Evolutionary conservation across 352 stramenopile species (phyloP), one percentile per base, ranked within the genome.

Genomic region (Phytophthora pini): DNA sequence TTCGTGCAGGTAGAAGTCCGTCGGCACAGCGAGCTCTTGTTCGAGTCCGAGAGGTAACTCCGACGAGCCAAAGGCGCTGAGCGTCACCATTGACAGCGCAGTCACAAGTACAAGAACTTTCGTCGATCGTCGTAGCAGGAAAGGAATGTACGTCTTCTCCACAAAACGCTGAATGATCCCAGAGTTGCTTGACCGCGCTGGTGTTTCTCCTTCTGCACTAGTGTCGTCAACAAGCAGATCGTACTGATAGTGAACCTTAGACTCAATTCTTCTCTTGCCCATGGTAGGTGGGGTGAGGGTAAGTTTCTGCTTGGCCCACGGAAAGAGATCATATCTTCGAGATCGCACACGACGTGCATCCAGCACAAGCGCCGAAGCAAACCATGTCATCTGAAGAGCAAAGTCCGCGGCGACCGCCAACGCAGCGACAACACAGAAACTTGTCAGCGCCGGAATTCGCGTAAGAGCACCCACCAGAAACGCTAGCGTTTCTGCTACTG

Each of bases 381-480:
- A 97, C 88, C 87, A 97, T 11, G 88, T 95, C 39, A 97, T 77
- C 65, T 97, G 91, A 46, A 97, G 77, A 29, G 79, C 60, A 51
- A 95, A 93, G 57, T 97, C 79, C 2, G 79, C 76, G 22, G 90
- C 60, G 6, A 97, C 91, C 6, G 91, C 88, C 5, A 95, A 59
- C 0, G 88, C 83, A 2, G 91, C 91, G 5, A 97, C 88, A 12
- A 92, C 70, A 45, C 89, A 97, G 46, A 97, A 97, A 57, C 90
- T 92, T 34, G 79, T 77, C 2, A 97, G 74, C 11, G 91, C 91
- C 5, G 91, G 91, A 53, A 97, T 97, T n/a, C 86, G 74, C 0
- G 91, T 97, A 9, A 94, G 68, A 11, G 77, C 79, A 39, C 89
- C 91, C 1, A 96, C 87, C 2, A 90, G 66, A 41, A 97, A 97